A percentile compares a stretch with the other conserved stretches of the same genome.
Evolutionary conservation across 2,329 filamentous ascomycete species (phyloP).

Genomic region (Keithomyces neogunnii): DNA sequence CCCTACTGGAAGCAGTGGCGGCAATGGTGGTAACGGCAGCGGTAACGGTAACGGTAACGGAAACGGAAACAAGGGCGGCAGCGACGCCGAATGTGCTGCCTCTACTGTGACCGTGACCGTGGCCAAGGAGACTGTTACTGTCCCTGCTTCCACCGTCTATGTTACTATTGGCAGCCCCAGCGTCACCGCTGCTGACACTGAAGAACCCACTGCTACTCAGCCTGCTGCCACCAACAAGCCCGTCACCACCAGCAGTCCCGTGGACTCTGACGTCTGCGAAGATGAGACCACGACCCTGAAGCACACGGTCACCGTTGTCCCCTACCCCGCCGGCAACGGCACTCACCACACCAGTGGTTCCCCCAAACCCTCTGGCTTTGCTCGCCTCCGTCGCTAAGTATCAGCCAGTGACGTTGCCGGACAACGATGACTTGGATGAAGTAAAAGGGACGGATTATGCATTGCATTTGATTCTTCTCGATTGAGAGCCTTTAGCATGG

Average conservation of each 20-base stretch:
- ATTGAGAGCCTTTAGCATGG: background rate
- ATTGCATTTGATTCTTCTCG: background rate
- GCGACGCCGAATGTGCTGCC: conserved; percentile 9
- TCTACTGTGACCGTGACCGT: conserved; percentile 16
- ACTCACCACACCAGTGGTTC: conserved; percentile 22
- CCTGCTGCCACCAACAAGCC: conserved; percentile 14
- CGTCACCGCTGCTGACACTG: conserved; percentile 12
- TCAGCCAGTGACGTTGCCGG: conserved; percentile 1
- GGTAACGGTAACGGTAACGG: no score
- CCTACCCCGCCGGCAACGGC: conserved; percentile 32
- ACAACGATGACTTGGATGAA: background rate
- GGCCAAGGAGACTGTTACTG: conserved; percentile 19
- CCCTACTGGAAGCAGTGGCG: conserved; percentile 14
- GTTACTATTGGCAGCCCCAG: conserved; percentile 21
- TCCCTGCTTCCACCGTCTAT: conserved; percentile 26
- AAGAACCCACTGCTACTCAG: conserved; percentile 2
- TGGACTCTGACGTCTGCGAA: conserved; percentile 9
- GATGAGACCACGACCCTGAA: conserved; percentile 16
- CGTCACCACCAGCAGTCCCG: background rate
- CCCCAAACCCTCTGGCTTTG: conserved; percentile 26
- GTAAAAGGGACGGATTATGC: background rate
- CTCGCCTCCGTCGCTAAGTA: conserved; percentile 23
- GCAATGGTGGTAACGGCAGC: conserved; percentile 5
- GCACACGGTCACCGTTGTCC: conserved; percentile 28
- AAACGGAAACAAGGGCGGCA: conserved; percentile 7